A percentile compares a stretch with the other conserved stretches of the same genome.
phyloP scores from a whole-genome alignment of 768 basidiomycete species.

The Mycena capillaripes region DNA sequence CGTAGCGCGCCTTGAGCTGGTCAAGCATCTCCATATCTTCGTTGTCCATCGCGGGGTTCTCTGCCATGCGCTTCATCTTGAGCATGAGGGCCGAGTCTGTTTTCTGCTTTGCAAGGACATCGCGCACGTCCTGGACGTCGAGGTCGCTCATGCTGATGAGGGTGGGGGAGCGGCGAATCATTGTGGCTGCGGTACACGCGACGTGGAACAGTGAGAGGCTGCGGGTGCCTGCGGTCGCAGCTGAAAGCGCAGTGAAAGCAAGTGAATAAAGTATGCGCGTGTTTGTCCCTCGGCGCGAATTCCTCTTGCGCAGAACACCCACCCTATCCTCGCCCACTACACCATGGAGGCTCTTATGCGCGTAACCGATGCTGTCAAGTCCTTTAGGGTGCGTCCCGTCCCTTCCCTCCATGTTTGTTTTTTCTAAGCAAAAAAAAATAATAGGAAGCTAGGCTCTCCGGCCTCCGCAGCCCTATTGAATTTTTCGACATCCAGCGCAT shows the following conservation, averaged over 20 bases:
- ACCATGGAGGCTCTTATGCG: slow-evolving; percentile 78
- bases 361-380: slow-evolving; percentile 76
- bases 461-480: slow-evolving; percentile 78
- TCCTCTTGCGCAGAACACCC: slow-evolving; percentile 17
- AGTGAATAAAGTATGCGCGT: slow-evolving; percentile 33
- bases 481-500: slow-evolving; percentile 90
- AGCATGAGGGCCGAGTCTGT: slow-evolving; percentile 53
- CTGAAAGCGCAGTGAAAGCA: slow-evolving; percentile 39
- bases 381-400: slow-evolving; percentile 69
- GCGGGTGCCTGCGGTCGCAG: slow-evolving; percentile 23
- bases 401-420: not conserved
- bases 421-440: not conserved
- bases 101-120: slow-evolving; percentile 66
- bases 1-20: slow-evolving; percentile 45
- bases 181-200: slow-evolving; percentile 38
- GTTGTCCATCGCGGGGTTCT: slow-evolving; percentile 51
- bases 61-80: slow-evolving; percentile 62
- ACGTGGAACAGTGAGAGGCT: not conserved
- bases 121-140: slow-evolving; percentile 85
- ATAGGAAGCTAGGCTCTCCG: slow-evolving; percentile 85
- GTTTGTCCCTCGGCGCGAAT: not conserved
- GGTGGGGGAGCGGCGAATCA: slow-evolving; percentile 87
- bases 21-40: slow-evolving; percentile 50
- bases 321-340: slow-evolving; percentile 24
- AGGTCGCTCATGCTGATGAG: slow-evolving; percentile 81